A percentile compares a stretch with the other conserved stretches of the same genome.
These are phyloP conservation scores for Vigna mungo DNA, from an alignment of 306 rosid species.

Conservation along the genomic window DNA sequence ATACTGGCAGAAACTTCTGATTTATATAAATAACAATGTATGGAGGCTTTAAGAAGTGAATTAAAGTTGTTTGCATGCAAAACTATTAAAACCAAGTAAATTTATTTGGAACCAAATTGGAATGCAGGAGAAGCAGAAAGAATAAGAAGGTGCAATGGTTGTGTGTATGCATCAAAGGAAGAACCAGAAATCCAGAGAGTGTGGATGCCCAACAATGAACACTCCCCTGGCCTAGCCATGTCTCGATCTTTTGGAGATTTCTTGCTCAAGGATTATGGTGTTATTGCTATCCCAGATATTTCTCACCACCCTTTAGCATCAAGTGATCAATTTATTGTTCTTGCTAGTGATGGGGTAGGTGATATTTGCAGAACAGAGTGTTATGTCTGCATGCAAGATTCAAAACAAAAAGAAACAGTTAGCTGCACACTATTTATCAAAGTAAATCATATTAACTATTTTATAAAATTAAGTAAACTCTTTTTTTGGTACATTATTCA, in stretches of 20 bases:
- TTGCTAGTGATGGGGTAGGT: constrained; percentile 74
- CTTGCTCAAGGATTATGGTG: constrained; percentile 71
- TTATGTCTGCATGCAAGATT: neutral
- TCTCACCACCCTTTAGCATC: constrained; percentile 53
- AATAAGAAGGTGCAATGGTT: constrained; percentile 65
- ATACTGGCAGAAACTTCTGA: too few species aligned
- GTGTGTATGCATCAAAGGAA: constrained; percentile 62
- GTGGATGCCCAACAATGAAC: constrained; percentile 61
- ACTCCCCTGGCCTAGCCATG: constrained; percentile 80
- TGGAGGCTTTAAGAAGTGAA: too few species aligned
- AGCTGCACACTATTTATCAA: too few species aligned
- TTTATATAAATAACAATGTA: too few species aligned
- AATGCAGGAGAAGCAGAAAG: constrained; percentile 67
- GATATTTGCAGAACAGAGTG: neutral
- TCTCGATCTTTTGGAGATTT: constrained; percentile 86
- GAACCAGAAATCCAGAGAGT: constrained; percentile 73
- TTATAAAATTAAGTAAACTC: too few species aligned
- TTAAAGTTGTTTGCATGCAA: too few species aligned
- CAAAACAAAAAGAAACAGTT: neutral
- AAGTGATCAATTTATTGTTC: constrained; percentile 65
- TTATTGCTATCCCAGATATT: constrained; percentile 70
- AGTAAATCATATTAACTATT: too few species aligned
- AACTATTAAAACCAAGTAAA: neutral
- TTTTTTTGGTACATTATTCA: too few species aligned
- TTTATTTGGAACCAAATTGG: neutral